A percentile compares a stretch with the other conserved stretches of the same genome.
Conservation (phyloP, 805 yeast genomes). For the Citeromyces nyonsensis region DNA sequence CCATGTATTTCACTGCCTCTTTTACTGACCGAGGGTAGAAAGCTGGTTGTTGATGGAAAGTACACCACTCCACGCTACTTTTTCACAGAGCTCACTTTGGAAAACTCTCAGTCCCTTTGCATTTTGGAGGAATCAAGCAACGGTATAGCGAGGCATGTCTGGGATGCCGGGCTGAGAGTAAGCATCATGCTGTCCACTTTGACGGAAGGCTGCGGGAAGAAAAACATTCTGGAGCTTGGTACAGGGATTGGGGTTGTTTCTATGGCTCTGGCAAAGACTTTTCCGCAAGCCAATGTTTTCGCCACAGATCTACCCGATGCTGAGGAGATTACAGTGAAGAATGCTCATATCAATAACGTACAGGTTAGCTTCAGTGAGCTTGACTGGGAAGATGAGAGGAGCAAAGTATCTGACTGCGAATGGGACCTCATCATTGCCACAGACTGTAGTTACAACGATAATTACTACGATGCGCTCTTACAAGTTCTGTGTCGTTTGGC, state of each 20-base stretch:
- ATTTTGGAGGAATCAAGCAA: slow-evolving; percentile 19
- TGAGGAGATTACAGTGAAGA: slow-evolving; percentile 15
- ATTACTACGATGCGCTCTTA: slow-evolving; percentile 18
- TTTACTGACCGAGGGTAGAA: too few relatives aligned
- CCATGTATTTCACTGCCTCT: too few relatives aligned
- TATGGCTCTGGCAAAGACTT: slow-evolving; percentile 11
- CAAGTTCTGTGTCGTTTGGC: slow-evolving; percentile 10
- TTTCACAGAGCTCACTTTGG: background rate
- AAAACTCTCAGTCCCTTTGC: slow-evolving; percentile 4
- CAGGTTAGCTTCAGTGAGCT: slow-evolving; percentile 12
- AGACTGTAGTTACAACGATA: slow-evolving; percentile 26
- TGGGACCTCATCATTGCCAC: slow-evolving; percentile 22
- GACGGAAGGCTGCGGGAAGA: too few relatives aligned
- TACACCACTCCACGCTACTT: too few relatives aligned
- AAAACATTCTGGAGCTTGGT: slow-evolving; percentile 20
- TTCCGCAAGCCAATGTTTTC: slow-evolving; percentile 6
- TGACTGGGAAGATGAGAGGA: slow-evolving; percentile 18
- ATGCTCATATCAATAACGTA: slow-evolving; percentile 11
- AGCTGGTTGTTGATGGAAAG: too few relatives aligned
- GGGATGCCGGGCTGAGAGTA: slow-evolving; percentile 21
- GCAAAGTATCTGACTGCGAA: slow-evolving; percentile 6
- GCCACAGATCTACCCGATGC: slow-evolving; percentile 24
- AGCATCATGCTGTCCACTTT: slow-evolving; percentile 2
- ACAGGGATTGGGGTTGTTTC: slow-evolving; percentile 26
- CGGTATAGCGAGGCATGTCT: slow-evolving; percentile 23